phyloP scores from a whole-genome alignment of 306 rosid genomes.

The Prunus dulcis region DNA sequence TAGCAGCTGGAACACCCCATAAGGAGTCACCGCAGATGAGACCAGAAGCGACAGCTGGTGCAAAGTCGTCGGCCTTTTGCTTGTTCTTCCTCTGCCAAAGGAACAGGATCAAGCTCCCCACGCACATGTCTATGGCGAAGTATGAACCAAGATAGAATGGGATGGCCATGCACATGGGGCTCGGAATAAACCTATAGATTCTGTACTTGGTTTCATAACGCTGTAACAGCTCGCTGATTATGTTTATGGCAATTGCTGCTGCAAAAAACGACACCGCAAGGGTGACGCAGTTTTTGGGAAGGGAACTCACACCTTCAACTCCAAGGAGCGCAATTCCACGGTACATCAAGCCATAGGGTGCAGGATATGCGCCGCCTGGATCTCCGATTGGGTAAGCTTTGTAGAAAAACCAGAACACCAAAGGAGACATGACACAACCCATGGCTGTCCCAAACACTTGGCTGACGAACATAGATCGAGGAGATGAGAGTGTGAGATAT shows the following conservation, averaged over 20 bases:
- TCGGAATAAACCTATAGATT: conserved; percentile 44
- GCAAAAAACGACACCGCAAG: conserved; percentile 40
- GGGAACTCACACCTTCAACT: conserved; percentile 59
- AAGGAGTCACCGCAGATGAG: conserved; percentile 70
- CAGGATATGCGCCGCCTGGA: conserved; percentile 58
- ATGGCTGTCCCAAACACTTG: conserved; percentile 62
- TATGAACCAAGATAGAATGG: conserved; percentile 69
- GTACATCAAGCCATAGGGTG: conserved; percentile 59
- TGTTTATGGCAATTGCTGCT: conserved; percentile 28
- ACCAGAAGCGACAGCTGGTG: conserved; percentile 66
- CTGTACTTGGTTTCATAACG: conserved; percentile 35
- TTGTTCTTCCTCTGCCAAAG: conserved; percentile 43
- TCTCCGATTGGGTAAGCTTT: conserved; percentile 60
- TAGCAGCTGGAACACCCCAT: conserved; percentile 73
- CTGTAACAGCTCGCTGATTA: conserved; percentile 34
- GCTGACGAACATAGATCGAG: conserved; percentile 67
- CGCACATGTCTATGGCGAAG: conserved; percentile 73
- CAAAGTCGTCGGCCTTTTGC: conserved; percentile 38
- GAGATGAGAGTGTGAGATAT: conserved; percentile 62
- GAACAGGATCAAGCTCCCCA: conserved; percentile 64
- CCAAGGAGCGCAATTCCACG: conserved; percentile 75
- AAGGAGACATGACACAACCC: conserved; percentile 52
- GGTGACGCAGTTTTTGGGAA: conserved; percentile 59
- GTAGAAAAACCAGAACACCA: conserved; percentile 65
- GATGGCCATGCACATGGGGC: conserved; percentile 68